Evolutionary conservation across 176 grass and related monocot species (phyloP), one percentile per base, ranked within the genome.

Genomic region (Oryza glumipatula): DNA sequence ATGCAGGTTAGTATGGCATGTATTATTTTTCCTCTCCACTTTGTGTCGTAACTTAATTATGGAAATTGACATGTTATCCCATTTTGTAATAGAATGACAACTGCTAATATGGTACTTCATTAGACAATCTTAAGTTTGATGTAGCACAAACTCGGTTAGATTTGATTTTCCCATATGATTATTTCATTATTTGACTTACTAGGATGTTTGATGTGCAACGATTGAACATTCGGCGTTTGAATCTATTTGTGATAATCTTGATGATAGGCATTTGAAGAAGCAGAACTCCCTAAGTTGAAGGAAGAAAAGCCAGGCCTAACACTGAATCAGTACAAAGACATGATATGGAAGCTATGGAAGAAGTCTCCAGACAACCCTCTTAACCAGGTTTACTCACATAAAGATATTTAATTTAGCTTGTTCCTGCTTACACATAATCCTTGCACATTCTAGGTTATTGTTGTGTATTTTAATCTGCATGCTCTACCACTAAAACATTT

Each of bases 281-380:
- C 77, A 54, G 96, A 99, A 70, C 92, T 99, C 28, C 91, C 93
- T 69, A 99, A 93, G 81, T 83, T 99, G 45, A 99, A 99, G 89
- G 96, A 88, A 91, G 96, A 99, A 92, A 99, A 99, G 65, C 96
- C 96, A 61, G 96, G 96, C 14, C 72, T 99, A 67, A 96, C 89
- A 1, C 78, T 99, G 44, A 80, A 99, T 24, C 93, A 99, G 56
- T 99, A 96, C 89, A 99, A 94, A 93, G 96, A 96, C 61, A 99
- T 99, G 96, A 89, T 99, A 84, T 99, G 96, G 96, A 99, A 99
- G 86, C 82, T 96, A 52, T 99, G 96, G 96, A 99, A 96, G 86
- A 99, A 99, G 74, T 99, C 96, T 44, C 96, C 96, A 52, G 96
- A 99, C 72, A 99, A 99, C 65, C 96, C 96, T 63, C 91, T 99